Conservation (phyloP, 2,329 filamentous ascomycete species). For the Diaporthe citriasiana region DNA sequence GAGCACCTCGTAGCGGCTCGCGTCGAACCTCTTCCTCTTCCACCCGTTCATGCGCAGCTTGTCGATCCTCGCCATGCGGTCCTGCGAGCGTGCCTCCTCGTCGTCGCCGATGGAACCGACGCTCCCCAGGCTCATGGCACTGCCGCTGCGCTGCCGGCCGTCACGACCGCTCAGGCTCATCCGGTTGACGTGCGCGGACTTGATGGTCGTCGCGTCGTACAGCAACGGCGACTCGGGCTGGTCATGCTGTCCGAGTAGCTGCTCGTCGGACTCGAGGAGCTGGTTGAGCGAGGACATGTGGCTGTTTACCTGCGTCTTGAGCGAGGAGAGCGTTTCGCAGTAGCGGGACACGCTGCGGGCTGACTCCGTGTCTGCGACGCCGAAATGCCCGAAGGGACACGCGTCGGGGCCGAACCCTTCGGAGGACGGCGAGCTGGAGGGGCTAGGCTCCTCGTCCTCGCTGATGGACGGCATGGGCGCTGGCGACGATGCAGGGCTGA, state of each 20-base stretch:
- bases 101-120: slow-evolving; percentile 46
- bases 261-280: slow-evolving; percentile 49
- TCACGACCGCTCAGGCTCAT: slow-evolving; percentile 41
- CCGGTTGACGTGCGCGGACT: slow-evolving; percentile 23
- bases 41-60: slow-evolving; percentile 67
- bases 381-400: slow-evolving; percentile 53
- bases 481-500: slow-evolving; percentile 40
- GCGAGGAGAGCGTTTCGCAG: slow-evolving; percentile 61
- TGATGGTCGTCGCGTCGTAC: slow-evolving; percentile 20
- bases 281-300: slow-evolving; percentile 63
- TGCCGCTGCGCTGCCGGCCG: slow-evolving; percentile 33
- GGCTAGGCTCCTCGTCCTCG: slow-evolving; percentile 41
- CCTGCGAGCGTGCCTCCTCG: slow-evolving; percentile 56
- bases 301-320: slow-evolving; percentile 63
- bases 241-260: slow-evolving; percentile 3
- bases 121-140: slow-evolving; percentile 43
- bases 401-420: slow-evolving; percentile 44
- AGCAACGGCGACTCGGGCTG: slow-evolving; percentile 30
- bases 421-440: slow-evolving; percentile 38
- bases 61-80: slow-evolving; percentile 67
- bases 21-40: slow-evolving; percentile 69
- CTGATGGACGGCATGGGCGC: slow-evolving; percentile 42
- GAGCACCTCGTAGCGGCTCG: slow-evolving; percentile 65
- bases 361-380: slow-evolving; percentile 32
- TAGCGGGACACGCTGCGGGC: slow-evolving; percentile 61